Percentiles rank a stretch among this genome's conserved stretches.
Evolutionary conservation across 306 rosid species (phyloP).

Genomic region (Lotus japonicus): DNA sequence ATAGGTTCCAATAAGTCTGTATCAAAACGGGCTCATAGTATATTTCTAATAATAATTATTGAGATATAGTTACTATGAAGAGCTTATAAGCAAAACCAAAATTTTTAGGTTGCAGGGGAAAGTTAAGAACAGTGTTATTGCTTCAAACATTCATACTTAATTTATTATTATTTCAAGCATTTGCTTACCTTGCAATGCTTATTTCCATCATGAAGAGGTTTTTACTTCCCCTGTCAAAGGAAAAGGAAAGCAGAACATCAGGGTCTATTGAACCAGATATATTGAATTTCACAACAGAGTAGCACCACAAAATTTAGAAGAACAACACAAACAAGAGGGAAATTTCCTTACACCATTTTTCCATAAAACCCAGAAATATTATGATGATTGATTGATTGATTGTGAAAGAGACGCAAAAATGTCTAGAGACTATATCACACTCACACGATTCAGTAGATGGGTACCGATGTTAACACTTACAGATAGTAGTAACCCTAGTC

Average conservation of each 20-base stretch:
- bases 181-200: conserved; percentile 32
- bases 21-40: no score
- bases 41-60: not conserved
- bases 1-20: no score
- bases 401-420: not conserved
- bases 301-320: not conserved
- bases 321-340: not conserved
- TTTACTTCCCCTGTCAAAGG: conserved; percentile 18
- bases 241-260: not conserved
- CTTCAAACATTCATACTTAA: conserved; percentile 6
- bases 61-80: no score
- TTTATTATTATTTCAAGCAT: not conserved
- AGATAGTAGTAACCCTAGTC: no score
- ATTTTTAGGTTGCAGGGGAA: no score
- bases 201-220: conserved; percentile 27
- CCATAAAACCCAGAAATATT: not conserved
- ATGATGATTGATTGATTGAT: not conserved
- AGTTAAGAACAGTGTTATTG: not conserved
- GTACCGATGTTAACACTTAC: conserved; percentile 3
- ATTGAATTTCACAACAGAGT: not conserved
- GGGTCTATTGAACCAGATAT: not conserved
- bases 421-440: not conserved
- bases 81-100: not conserved
- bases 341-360: not conserved
- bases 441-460: not conserved